These are phyloP conservation scores for Henckelia pumila DNA, from an alignment of 257 asterid species.

Conservation along the genomic window DNA sequence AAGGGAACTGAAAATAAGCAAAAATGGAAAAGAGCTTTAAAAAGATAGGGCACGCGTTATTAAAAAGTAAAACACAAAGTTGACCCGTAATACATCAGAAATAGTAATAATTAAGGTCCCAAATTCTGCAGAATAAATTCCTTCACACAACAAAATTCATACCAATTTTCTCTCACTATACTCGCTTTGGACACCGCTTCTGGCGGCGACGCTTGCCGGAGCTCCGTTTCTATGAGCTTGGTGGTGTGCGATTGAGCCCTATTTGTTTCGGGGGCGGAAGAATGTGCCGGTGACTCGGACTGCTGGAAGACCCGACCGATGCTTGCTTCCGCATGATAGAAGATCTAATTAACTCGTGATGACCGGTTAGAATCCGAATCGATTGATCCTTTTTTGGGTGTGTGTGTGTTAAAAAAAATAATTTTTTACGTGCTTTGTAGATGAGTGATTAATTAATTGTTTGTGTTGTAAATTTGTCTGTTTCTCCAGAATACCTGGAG, in stretches of 20 bases:
- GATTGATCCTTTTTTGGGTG: background rate
- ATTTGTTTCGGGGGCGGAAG: background rate
- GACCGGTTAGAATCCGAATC: background rate
- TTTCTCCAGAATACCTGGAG: background rate
- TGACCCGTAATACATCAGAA: conserved; percentile 28
- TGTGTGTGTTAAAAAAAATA: too few species aligned
- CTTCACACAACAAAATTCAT: background rate
- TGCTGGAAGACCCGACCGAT: conserved; percentile 20
- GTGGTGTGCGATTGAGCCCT: background rate
- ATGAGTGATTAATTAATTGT: background rate
- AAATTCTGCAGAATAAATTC: conserved; percentile 24
- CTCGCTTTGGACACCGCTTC: conserved; percentile 23
- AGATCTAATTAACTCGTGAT: conserved; percentile 19
- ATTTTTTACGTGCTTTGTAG: background rate
- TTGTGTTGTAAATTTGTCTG: background rate
- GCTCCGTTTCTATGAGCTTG: background rate
- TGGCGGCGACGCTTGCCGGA: conserved; percentile 40
- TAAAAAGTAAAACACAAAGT: conserved; percentile 27
- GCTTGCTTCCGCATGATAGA: conserved; percentile 21
- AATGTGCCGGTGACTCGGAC: conserved; percentile 26
- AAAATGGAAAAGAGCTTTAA: background rate
- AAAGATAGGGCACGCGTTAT: conserved; percentile 30
- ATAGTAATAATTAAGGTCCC: conserved; percentile 20
- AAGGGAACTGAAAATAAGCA: background rate
- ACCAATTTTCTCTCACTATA: conserved; percentile 21